phyloP scores from a whole-genome alignment of 345 rosid species.

The Limnanthes douglasii region DNA sequence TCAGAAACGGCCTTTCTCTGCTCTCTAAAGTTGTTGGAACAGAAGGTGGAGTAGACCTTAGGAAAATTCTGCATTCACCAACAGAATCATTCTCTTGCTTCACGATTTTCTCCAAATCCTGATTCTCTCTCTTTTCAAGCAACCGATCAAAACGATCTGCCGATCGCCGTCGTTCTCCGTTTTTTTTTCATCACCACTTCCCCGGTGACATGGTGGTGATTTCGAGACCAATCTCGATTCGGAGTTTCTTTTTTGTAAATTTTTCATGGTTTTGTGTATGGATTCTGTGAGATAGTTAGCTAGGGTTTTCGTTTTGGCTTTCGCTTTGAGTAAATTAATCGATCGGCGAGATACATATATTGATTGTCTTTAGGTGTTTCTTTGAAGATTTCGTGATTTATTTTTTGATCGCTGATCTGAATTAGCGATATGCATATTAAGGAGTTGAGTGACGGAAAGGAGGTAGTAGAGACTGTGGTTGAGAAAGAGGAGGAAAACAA shows the following conservation, averaged over 20 bases:
- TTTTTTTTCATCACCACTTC: conserved; percentile 11
- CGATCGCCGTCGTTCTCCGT: conserved; percentile 5
- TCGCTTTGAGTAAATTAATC: conserved; percentile 4
- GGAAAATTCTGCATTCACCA: conserved; percentile 20
- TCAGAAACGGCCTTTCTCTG: no score
- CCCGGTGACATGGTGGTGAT: conserved; percentile 7
- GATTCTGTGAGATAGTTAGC: conserved; percentile 12
- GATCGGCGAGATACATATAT: conserved; percentile 7
- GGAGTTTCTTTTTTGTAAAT: conserved; percentile 16
- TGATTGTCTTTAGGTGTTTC: conserved; percentile 6
- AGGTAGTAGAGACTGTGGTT: conserved; percentile 12
- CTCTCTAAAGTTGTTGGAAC: conserved; percentile 18
- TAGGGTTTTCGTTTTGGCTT: conserved; percentile 13
- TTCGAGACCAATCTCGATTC: conserved; percentile 6
- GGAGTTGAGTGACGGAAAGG: conserved; percentile 37
- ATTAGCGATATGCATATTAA: conserved; percentile 67
- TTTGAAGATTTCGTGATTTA: conserved; percentile 6
- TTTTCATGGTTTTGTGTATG: conserved; percentile 15
- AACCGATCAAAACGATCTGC: conserved; percentile 1
- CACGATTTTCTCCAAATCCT: conserved; percentile 6
- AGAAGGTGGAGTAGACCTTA: conserved; percentile 20
- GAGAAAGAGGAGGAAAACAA: conserved; percentile 9
- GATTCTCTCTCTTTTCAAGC: background rate
- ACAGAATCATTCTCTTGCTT: conserved; percentile 7
- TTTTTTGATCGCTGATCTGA: conserved; percentile 12